Base-by-base conservation (phyloP, 257 asterid species). In the Nicotiana benthamiana region DNA sequence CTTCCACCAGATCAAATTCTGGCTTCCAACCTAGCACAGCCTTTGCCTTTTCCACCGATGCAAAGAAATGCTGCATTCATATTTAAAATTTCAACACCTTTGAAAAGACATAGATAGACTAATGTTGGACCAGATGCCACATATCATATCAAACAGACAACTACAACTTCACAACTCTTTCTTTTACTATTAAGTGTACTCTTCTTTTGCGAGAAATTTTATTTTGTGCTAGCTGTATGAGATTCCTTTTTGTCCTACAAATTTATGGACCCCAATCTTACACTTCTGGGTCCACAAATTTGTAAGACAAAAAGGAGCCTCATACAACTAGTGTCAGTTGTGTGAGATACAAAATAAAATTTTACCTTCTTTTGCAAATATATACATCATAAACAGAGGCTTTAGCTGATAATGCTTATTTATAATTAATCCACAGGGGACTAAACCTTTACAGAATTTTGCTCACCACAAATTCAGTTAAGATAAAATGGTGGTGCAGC, bases 41-140 rank as follows among this genome's bases (percentile, higher is more conserved):
- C 94, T 96, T 96, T 4, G 98, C 96, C 83, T 96, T 96, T 9
- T 96, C 99, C 26, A 94, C 64, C 4, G 99, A 96, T 18, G 98
- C 91, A 70, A 96, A 96, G 91, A 94, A 96, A 89, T 96, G 99
- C 98, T 94, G 95, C 90, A 81, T 83, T 83, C 52, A 24, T 24
- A 22, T 60, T 22, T 24, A 48, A 40, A 72, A 13, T 0, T 26
- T 48, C 40, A 22, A 72, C 0, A 15, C 78, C 40, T 46, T 12
- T 0, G 16, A 46, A 1, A 72, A 13, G 78, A 46, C 78, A 46
- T 70, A 12, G 13, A 72, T 5, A 22, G 22, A 43, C 59, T 43
- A 70, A 22, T 70, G 20, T 1, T 20, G 20, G 20, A 70, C 20
- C 13, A 70, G n/a, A 43, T 40, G 46, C 34, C 7, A 53, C 2